Evolutionary conservation across 495 filamentous ascomycete genomes (phyloP).

Genomic region (Penicillium flavigenum): DNA sequence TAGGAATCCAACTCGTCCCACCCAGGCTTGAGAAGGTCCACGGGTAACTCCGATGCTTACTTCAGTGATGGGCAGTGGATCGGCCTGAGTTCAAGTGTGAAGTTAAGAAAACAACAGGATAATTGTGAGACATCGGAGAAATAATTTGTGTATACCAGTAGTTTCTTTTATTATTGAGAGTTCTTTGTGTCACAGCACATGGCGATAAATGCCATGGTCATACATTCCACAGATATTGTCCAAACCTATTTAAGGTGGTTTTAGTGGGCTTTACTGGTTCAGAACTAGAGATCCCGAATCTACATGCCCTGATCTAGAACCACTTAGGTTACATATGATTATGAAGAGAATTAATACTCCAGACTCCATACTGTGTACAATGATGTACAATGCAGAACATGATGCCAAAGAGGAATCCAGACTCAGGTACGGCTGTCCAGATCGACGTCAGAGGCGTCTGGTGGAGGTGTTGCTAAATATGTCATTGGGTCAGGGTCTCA

Average conservation of each 20-base stretch:
- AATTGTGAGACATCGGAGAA: slow-evolving; percentile 9
- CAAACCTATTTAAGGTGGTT: background rate
- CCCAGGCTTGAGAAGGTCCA: slow-evolving; percentile 16
- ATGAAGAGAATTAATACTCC: background rate
- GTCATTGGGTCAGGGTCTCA: slow-evolving; percentile 2
- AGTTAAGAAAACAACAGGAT: slow-evolving; percentile 3
- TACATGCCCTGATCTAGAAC: background rate
- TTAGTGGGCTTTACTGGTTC: background rate
- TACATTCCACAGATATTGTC: background rate
- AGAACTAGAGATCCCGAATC: slow-evolving; percentile 4
- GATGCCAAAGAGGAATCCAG: slow-evolving; percentile 22
- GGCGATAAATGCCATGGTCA: background rate
- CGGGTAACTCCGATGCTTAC: slow-evolving; percentile 9
- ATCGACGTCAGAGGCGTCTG: slow-evolving; percentile 28
- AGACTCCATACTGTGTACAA: no score
- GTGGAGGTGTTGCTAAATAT: background rate
- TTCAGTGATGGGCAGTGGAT: slow-evolving; percentile 13
- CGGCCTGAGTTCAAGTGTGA: slow-evolving; percentile 1
- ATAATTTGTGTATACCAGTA: slow-evolving; percentile 19
- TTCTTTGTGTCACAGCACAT: slow-evolving; percentile 1
- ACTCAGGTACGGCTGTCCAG: slow-evolving; percentile 17
- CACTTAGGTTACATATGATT: background rate
- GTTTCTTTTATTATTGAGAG: slow-evolving; percentile 7
- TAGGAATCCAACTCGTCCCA: background rate
- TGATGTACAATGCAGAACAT: background rate